A percentile compares a stretch with the other conserved stretches of the same genome.
Conservation (phyloP, 2,329 filamentous ascomycete species). For the Sordariomycetes sp. region DNA sequence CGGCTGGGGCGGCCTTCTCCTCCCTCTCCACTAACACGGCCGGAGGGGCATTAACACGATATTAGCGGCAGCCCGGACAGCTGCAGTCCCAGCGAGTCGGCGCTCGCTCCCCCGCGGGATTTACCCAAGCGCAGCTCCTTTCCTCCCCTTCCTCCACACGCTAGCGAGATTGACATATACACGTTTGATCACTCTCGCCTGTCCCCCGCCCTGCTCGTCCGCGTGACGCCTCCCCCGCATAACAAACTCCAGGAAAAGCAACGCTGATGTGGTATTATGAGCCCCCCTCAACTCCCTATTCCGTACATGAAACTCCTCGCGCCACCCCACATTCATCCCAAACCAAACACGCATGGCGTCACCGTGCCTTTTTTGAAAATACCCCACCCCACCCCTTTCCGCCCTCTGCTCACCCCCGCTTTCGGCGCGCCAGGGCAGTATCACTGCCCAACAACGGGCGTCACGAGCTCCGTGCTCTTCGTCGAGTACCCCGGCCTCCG, state of each 20-base stretch:
- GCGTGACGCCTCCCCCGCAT: background rate
- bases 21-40: background rate
- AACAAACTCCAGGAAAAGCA: background rate
- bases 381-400: background rate
- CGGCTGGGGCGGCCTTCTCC: too few species aligned
- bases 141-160: background rate
- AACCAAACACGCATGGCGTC: background rate
- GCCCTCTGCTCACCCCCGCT: background rate
- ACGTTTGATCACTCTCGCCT: background rate
- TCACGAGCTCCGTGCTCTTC: conserved; percentile 54
- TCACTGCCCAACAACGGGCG: conserved; percentile 44
- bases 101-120: background rate
- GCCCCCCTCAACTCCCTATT: background rate
- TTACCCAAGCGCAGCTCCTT: background rate
- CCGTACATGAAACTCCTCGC: background rate
- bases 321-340: background rate
- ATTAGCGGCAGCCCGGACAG: too few species aligned
- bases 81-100: background rate
- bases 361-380: too few species aligned
- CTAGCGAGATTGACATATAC: background rate
- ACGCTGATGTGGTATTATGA: background rate
- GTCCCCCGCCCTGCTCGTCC: background rate
- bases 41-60: background rate
- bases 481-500: conserved; percentile 44
- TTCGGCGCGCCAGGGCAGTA: background rate